These are phyloP conservation scores for Apiospora aurea DNA, from an alignment of 2,329 filamentous ascomycete genomes.

Conservation along the genomic window DNA sequence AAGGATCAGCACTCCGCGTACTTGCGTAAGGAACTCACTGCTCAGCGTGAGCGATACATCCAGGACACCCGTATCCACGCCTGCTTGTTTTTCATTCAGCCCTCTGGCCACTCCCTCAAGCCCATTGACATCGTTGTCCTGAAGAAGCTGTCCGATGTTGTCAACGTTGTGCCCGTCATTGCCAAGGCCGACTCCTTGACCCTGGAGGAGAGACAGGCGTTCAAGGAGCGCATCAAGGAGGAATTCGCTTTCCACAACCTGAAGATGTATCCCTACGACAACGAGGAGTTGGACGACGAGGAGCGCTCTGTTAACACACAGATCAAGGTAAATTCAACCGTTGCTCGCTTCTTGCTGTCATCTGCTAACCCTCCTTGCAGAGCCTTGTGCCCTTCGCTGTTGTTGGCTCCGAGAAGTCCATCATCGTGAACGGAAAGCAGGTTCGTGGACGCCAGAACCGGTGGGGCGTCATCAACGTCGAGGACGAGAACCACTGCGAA, in stretches of 20 bases:
- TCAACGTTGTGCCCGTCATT: constrained; percentile 98
- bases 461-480: constrained; percentile 99
- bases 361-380: constrained; percentile 56
- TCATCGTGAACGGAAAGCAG: constrained; percentile 96
- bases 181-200: constrained; percentile 98
- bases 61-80: constrained; percentile 99
- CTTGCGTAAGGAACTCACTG: constrained; percentile 98
- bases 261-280: constrained; percentile 99
- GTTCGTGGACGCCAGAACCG: constrained; percentile 98
- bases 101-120: constrained; percentile 96
- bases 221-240: constrained; percentile 99
- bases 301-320: constrained; percentile 91
- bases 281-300: constrained; percentile 97
- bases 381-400: constrained; percentile 96
- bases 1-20: constrained; percentile 99
- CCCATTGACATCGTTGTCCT: constrained; percentile 99
- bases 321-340: constrained; percentile 80
- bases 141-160: constrained; percentile 99
- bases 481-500: constrained; percentile 99
- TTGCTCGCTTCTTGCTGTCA: neutral
- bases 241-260: constrained; percentile 99
- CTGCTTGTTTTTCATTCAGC: constrained; percentile 99
- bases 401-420: constrained; percentile 96
- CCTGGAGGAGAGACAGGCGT: constrained; percentile 90
- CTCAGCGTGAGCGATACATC: constrained; percentile 98